Base-by-base conservation (phyloP, 331 rosid genomes). In the Arachis monticola region DNA sequence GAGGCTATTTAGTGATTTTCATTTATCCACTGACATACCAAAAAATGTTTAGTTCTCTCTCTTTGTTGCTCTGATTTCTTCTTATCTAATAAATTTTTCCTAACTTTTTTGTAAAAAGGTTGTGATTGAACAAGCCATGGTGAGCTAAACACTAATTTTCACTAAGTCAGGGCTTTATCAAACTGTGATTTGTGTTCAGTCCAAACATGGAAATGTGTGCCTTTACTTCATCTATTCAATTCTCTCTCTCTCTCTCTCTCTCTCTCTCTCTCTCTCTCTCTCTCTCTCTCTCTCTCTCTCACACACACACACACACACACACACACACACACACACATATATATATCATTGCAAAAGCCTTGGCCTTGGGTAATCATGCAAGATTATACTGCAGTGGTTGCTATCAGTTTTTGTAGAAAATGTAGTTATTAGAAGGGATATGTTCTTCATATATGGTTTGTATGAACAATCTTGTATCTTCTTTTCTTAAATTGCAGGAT, bases 401-500 rank as follows among this genome's bases (percentile, higher is more conserved):
- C 47, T 44, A 44, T 44, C 47, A 44, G 47, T 44, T 44, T 44
- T 44, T 47, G 31, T 56, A 69, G 40, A 58, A 64, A 64, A 64
- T 64, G 60, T 22, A 63, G 73, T 47, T 50, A 64, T 57, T 41
- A 30, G 32, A 35, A 57, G 38, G 14, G 60, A 11, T 30, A 13
- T 32, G 44, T 44, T 71, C 58, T 11, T 58, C 57, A 44, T 70
- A 22, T 56, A 44, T 82, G 64, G 57, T 73, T 8, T 48, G 55
- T 61, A 2, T 12, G 1, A 27, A 6, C 59, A 77, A 27, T 70
- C 57, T 41, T 48, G 40, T 60, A 60, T 35, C 2, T 66, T 30
- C 30, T n/a, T 55, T 53, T 65, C 30, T 60, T 72, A 73, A 40
- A 64, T 53, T 80, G 57, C 75, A 94, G 98, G 98, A 91, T 82